A percentile compares a stretch with the other conserved stretches of the same genome.
phyloP scores from a whole-genome alignment of 441 rosid species.

The Populus trichocarpa region DNA sequence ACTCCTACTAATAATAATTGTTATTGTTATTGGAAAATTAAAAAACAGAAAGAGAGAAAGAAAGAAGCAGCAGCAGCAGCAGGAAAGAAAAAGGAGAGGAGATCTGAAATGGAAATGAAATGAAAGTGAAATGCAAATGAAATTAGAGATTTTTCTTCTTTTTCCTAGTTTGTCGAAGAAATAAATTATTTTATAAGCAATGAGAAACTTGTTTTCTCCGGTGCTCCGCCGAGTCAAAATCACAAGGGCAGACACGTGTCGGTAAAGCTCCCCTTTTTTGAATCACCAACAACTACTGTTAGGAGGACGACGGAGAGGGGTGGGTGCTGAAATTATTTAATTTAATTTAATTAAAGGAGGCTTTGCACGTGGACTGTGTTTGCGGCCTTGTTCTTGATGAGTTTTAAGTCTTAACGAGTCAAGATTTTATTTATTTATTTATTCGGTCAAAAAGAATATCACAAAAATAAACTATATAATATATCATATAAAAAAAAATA shows the following conservation, averaged over 20 bases:
- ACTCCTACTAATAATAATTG: background rate
- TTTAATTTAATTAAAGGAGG: background rate
- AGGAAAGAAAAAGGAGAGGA: background rate
- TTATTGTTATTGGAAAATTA: background rate
- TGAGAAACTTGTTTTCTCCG: slow-evolving; percentile 20
- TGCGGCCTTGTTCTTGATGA: background rate
- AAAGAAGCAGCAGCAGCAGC: background rate
- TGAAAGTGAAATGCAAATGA: slow-evolving; percentile 51
- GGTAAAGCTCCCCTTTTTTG: background rate
- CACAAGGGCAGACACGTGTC: slow-evolving; percentile 25
- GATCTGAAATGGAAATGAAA: slow-evolving; percentile 13
- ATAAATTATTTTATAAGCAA: background rate
- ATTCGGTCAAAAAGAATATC: background rate
- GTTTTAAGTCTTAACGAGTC: background rate
- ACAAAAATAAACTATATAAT: no score
- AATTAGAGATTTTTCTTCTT: slow-evolving; percentile 5
- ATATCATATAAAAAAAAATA: no score
- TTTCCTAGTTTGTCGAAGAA: slow-evolving; percentile 3
- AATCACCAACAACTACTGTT: background rate
- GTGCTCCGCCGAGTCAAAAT: slow-evolving; percentile 47
- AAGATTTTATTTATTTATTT: no score
- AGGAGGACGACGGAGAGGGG: background rate
- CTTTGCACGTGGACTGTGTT: background rate
- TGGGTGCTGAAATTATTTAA: background rate
- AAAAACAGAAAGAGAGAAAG: background rate